Percentiles rank a stretch among this genome's conserved stretches.
These are phyloP conservation scores for Pichia nanzhaoensis DNA, from an alignment of 805 yeast species.

Conservation along the genomic window DNA sequence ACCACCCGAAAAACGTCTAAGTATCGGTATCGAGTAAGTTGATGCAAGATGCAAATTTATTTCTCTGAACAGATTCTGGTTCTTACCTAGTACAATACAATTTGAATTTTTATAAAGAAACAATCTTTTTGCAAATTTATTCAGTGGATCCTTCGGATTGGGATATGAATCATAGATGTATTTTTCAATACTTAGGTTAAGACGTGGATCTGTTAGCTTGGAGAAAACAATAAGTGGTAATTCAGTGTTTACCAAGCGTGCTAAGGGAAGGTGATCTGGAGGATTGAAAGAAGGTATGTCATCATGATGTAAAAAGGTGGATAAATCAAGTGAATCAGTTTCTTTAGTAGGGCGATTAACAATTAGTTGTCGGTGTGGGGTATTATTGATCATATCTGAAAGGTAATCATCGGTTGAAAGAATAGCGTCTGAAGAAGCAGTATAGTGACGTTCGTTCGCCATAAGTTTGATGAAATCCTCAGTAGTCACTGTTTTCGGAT, in stretches of 20 bases:
- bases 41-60: slow-evolving; percentile 53
- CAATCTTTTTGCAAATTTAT: slow-evolving; percentile 42
- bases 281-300: slow-evolving; percentile 9
- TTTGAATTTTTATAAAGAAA: slow-evolving; percentile 71
- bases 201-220: slow-evolving; percentile 53
- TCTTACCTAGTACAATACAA: slow-evolving; percentile 92
- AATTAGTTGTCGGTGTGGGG: neutral
- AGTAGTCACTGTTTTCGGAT: slow-evolving; percentile 22
- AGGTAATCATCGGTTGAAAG: slow-evolving; percentile 5
- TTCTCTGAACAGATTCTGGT: slow-evolving; percentile 93
- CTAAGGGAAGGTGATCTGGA: slow-evolving; percentile 13
- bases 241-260: slow-evolving; percentile 11
- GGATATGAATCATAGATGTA: slow-evolving; percentile 66
- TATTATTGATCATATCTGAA: slow-evolving; percentile 1
- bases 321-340: slow-evolving; percentile 5
- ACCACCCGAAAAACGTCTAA: slow-evolving; percentile 86
- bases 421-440: neutral
- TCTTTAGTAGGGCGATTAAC: neutral
- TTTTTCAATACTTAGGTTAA: slow-evolving; percentile 79
- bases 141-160: slow-evolving; percentile 21
- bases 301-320: slow-evolving; percentile 14
- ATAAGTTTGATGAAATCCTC: slow-evolving; percentile 16
- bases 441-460: neutral
- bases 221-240: slow-evolving; percentile 56
- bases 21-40: slow-evolving; percentile 49